phyloP scores from a whole-genome alignment of 2,329 filamentous ascomycete species.

The Fusarium euwallaceae region DNA sequence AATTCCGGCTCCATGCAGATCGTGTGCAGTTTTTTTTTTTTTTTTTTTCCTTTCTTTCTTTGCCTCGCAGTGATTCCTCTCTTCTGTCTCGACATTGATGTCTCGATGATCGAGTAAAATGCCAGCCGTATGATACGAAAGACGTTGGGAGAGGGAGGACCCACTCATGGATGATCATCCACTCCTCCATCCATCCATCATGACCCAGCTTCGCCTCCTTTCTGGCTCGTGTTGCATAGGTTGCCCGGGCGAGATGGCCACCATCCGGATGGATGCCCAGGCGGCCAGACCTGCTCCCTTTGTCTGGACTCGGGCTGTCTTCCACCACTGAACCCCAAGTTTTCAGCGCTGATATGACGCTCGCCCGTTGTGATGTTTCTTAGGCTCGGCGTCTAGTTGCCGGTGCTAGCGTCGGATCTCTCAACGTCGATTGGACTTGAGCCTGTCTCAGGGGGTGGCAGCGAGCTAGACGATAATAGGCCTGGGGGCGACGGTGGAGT shows the following conservation, averaged over 20 bases:
- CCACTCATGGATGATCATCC: slow-evolving; percentile 32
- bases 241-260: slow-evolving; percentile 20
- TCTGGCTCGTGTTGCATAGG: slow-evolving; percentile 40
- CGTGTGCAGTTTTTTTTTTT: slow-evolving; percentile 12
- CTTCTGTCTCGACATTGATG: slow-evolving; percentile 9
- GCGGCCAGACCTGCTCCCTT: not conserved
- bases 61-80: slow-evolving; percentile 2
- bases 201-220: slow-evolving; percentile 39
- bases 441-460: slow-evolving; percentile 46
- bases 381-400: slow-evolving; percentile 34
- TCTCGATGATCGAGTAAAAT: slow-evolving; percentile 6
- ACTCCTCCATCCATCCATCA: slow-evolving; percentile 37
- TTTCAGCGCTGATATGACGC: slow-evolving; percentile 20
- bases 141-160: slow-evolving; percentile 32
- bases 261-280: slow-evolving; percentile 13
- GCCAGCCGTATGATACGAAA: slow-evolving; percentile 20
- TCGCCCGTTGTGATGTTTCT: slow-evolving; percentile 16
- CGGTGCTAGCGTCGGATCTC: slow-evolving; percentile 39
- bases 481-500: slow-evolving; percentile 30
- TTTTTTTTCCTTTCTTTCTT: not conserved
- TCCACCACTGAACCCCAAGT: slow-evolving; percentile 12
- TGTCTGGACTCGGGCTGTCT: slow-evolving; percentile 12
- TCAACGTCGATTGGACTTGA: slow-evolving; percentile 38
- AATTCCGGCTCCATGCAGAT: slow-evolving; percentile 45
- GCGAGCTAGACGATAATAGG: slow-evolving; percentile 42